Conservation (phyloP, 2,329 filamentous ascomycete genomes). For the Aspergillus sp. region DNA sequence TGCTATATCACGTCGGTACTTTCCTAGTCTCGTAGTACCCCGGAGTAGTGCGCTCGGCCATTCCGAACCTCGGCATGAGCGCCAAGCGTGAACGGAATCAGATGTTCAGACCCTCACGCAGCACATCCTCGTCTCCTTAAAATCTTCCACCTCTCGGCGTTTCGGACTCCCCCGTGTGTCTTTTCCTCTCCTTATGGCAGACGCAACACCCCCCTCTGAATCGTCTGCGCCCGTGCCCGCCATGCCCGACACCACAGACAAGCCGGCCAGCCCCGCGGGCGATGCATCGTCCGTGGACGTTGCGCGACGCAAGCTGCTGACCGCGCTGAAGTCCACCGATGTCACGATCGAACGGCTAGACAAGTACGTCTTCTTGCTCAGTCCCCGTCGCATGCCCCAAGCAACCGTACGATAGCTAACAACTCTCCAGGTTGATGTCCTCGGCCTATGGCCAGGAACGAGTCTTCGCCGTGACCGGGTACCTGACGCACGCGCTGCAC, state of each 20-base stretch:
- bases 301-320: slow-evolving; percentile 22
- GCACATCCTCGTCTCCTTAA: slow-evolving; percentile 4
- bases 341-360: slow-evolving; percentile 28
- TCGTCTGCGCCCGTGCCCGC: slow-evolving; percentile 9
- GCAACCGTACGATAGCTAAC: slow-evolving; percentile 4
- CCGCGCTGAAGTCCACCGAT: slow-evolving; percentile 27
- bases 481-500: slow-evolving; percentile 61
- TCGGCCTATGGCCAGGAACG: slow-evolving; percentile 69
- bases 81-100: slow-evolving; percentile 9
- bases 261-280: slow-evolving; percentile 15
- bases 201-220: slow-evolving; percentile 15
- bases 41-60: not conserved
- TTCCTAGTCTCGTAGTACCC: not conserved
- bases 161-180: not conserved
- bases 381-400: not conserved
- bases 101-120: slow-evolving; percentile 2
- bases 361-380: slow-evolving; percentile 19
- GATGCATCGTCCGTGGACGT: slow-evolving; percentile 7
- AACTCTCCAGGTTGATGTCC: slow-evolving; percentile 55
- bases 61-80: slow-evolving; percentile 16
- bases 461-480: slow-evolving; percentile 66
- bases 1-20: not conserved
- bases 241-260: slow-evolving; percentile 23
- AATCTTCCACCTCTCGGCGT: not conserved
- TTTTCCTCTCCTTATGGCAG: slow-evolving; percentile 18